These are phyloP conservation scores for Pseudonitzschia delicatissima DNA, from an alignment of 108 stramenopile genomes.

Conservation along the genomic window DNA sequence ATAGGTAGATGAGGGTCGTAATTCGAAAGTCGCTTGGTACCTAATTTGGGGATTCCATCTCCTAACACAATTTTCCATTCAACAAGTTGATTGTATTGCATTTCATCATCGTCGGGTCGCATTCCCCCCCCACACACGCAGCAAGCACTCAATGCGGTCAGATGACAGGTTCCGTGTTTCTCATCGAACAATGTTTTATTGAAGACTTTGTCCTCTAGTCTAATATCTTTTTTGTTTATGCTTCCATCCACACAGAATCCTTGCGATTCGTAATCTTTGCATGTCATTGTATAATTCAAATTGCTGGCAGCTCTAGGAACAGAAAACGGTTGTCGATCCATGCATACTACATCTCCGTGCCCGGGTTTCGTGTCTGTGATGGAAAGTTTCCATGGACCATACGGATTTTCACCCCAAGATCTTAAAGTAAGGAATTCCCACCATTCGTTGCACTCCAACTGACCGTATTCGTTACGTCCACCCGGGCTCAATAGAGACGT, in stretches of 20 bases:
- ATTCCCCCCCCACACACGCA: conserved; percentile 22
- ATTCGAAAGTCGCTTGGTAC: not conserved
- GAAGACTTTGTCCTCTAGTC: not conserved
- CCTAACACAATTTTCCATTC: not conserved
- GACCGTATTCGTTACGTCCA: conserved; percentile 21
- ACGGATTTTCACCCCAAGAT: conserved; percentile 39
- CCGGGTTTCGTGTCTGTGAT: not conserved
- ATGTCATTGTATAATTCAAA: not conserved
- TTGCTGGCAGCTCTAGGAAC: not conserved
- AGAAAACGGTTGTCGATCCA: not conserved
- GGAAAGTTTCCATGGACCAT: conserved; percentile 29
- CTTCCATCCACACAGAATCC: not conserved
- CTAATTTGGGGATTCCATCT: not conserved
- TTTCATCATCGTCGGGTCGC: not conserved
- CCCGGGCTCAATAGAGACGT: conserved; percentile 31
- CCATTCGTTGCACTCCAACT: conserved; percentile 11
- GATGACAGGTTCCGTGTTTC: not conserved
- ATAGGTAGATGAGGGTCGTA: not conserved
- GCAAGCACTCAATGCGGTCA: not conserved
- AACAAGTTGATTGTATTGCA: not conserved
- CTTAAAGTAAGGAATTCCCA: conserved; percentile 45
- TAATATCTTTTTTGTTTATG: not conserved
- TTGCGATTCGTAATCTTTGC: not conserved
- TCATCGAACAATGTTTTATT: not conserved
- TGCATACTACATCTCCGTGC: not conserved